Evolutionary conservation across 2,329 filamentous ascomycete genomes (phyloP).

Genomic region (Fusarium multiceps): DNA sequence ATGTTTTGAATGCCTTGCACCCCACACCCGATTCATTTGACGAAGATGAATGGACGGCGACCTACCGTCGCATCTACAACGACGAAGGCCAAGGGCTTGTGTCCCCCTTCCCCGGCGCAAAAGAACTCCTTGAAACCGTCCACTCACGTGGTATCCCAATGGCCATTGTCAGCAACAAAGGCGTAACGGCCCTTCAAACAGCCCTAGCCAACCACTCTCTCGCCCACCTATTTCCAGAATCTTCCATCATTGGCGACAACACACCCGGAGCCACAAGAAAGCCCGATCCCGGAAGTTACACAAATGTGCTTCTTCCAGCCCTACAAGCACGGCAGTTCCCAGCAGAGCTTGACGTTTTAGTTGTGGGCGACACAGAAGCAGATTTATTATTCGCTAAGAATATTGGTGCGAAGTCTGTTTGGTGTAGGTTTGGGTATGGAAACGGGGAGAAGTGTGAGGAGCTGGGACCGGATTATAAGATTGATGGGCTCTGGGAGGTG

Average conservation of each 20-base stretch:
- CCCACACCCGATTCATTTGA: neutral
- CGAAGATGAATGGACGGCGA: neutral
- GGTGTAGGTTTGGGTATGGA: conserved; percentile 24
- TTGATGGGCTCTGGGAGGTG: neutral
- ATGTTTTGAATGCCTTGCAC: neutral
- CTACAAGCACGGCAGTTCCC: neutral
- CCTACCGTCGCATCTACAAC: conserved; percentile 11
- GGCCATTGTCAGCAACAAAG: conserved; percentile 3
- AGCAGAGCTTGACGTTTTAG: neutral
- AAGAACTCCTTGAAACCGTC: fast-evolving
- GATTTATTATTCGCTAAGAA: conserved; percentile 8
- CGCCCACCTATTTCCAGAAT: neutral
- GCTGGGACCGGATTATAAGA: neutral
- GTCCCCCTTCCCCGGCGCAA: neutral
- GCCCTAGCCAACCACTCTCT: neutral
- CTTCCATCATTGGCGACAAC: conserved; percentile 8
- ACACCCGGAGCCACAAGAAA: conserved; percentile 4
- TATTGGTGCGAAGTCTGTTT: conserved; percentile 16
- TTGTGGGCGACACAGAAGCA: conserved; percentile 11
- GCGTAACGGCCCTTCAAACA: neutral
- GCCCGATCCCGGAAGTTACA: conserved; percentile 5
- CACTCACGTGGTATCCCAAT: fast-evolving
- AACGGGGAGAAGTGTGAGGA: neutral
- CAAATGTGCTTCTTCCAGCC: neutral
- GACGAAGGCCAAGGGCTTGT: conserved; percentile 1